Conservation (phyloP, 352 stramenopile species). For the Phytopythium litorale region DNA sequence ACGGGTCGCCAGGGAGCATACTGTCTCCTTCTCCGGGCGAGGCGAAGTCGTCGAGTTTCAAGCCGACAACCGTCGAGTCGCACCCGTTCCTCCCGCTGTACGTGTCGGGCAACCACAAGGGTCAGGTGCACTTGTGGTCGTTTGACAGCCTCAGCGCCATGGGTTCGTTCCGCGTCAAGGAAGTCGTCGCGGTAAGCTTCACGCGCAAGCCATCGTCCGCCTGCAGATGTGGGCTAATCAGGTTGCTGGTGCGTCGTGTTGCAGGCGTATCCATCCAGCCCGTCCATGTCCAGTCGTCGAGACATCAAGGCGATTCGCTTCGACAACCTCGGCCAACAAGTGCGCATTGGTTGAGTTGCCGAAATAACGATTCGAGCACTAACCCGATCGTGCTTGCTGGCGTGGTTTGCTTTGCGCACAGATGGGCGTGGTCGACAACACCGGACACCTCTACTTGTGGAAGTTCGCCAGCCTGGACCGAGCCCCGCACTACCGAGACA, state of each 20-base stretch:
- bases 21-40: conserved; percentile 20
- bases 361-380: not conserved
- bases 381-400: not conserved
- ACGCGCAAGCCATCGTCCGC: not conserved
- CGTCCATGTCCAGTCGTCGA: conserved; percentile 40
- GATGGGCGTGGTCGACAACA: conserved; percentile 75
- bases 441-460: conserved; percentile 73
- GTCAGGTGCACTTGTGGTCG: conserved; percentile 77
- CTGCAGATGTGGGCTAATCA: conserved; percentile 13
- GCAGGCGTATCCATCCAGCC: conserved; percentile 59
- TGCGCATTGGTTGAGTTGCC: conserved; percentile 5
- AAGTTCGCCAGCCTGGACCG: conserved; percentile 77
- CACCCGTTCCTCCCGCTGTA: conserved; percentile 81
- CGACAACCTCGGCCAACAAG: conserved; percentile 75
- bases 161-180: conserved; percentile 63
- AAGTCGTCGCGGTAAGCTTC: conserved; percentile 48
- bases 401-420: conserved; percentile 11
- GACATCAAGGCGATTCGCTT: conserved; percentile 81
- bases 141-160: conserved; percentile 76
- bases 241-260: not conserved
- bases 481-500: conserved; percentile 56
- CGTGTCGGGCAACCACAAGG: conserved; percentile 78
- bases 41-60: conserved; percentile 64
- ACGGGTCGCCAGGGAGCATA: conserved; percentile 10
- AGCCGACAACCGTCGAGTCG: conserved; percentile 65